Evolutionary conservation across 2,329 filamentous ascomycete genomes (phyloP), one percentile per base, ranked within the genome.

Genomic region (Sporothrix curviconia): DNA sequence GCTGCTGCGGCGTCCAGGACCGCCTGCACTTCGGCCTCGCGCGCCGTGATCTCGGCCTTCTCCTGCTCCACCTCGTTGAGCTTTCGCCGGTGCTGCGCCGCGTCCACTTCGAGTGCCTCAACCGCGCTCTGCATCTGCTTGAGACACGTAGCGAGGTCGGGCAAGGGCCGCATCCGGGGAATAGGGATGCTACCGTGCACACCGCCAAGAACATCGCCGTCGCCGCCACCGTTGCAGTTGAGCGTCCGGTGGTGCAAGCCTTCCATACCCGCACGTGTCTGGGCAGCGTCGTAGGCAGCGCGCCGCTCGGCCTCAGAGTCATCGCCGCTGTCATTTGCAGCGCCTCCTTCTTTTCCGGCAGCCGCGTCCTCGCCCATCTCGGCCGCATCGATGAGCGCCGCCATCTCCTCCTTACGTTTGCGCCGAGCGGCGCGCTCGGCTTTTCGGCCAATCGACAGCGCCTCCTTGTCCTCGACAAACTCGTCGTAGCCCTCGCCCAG

Each of bases 401-500:
- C 87, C 81, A 96, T 96, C 64, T 91, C 85, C 57, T 84, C 81
- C 30, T 89, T 83, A 30, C 89, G 82, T 44, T 79, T 80, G 55
- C 77, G 78, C 50, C 81, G 76, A 0, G 82, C 86, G 64, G 90
- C 89, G 19, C 81, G 83, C 71, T 94, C 89, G 0, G 90, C 90
- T 60, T 87, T 89, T 61, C 80, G 84, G 34, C 91, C 90, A 0
- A 96, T 77, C 1, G 89, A 82, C 9, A 96, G 82, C 7, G 83
- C 83, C 8, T 89, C 90, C 37, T 51, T 34, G 67, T 96, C 90
- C 40, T 94, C 89, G 8, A 94, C 89, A 65, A 89, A 96, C 56
- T 92, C 87, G 60, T 97, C 92, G 64, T 95, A 97, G 0, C 91
- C 92, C 72, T 97, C 94, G 37, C 89, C 89, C 0, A 96, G 80